Evolutionary conservation across 148 eudicot genomes (phyloP).

Genomic region (Euryodendron excelsum): DNA sequence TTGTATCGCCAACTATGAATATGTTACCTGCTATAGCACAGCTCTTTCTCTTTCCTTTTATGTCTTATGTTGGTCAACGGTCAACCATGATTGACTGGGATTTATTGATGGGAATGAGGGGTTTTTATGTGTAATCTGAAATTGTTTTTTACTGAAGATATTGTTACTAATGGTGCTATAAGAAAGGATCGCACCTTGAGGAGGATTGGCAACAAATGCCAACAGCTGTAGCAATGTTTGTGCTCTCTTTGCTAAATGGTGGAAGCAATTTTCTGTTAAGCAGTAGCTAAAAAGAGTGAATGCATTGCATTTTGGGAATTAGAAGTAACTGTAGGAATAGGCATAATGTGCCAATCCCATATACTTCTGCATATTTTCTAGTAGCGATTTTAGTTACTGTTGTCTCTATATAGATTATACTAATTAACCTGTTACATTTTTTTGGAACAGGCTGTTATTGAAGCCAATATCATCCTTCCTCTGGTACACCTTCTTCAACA

Average conservation of each 20-base stretch:
- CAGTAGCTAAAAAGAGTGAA: background rate
- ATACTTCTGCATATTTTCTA: background rate
- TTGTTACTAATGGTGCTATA: background rate
- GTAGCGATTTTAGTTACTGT: background rate
- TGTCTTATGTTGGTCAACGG: background rate
- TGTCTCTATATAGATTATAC: background rate
- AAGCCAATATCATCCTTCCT: slow-evolving; percentile 53
- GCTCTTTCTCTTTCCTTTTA: background rate
- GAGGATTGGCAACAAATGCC: background rate
- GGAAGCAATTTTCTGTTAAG: background rate
- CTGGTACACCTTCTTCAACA: slow-evolving; percentile 64
- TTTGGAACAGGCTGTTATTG: slow-evolving; percentile 60
- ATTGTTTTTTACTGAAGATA: background rate
- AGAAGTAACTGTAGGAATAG: background rate
- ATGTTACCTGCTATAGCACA: background rate
- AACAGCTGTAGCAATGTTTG: background rate
- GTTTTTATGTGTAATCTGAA: background rate
- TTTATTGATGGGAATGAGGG: background rate
- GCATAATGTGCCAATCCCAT: background rate
- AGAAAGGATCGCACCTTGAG: background rate
- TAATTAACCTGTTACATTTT: background rate
- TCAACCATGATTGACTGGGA: background rate
- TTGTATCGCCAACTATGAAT: background rate
- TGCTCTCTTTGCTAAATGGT: background rate
- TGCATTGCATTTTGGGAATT: background rate